phyloP scores from a whole-genome alignment of 2,329 filamentous ascomycete species.

The Colletotrichum cuscutae region DNA sequence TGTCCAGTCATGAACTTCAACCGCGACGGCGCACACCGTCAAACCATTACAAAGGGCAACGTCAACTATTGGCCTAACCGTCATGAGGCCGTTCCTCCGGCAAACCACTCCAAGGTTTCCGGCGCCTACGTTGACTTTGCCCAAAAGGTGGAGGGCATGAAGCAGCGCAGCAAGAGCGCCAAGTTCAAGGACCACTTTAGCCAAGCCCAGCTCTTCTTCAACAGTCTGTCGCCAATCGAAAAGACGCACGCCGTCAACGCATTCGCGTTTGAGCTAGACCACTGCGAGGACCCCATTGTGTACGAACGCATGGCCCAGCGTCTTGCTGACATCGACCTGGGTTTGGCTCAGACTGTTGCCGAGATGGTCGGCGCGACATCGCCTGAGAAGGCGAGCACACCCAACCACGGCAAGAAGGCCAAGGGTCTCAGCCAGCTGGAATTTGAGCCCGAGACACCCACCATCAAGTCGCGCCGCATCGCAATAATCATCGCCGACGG shows the following conservation, averaged over 20 bases:
- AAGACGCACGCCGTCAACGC: conserved; percentile 70
- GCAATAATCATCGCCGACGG: conserved; percentile 83
- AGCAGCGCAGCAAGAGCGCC: conserved; percentile 72
- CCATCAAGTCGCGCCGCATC: conserved; percentile 76
- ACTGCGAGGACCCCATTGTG: conserved; percentile 82
- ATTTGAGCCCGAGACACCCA: conserved; percentile 69
- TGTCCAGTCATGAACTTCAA: conserved; percentile 82
- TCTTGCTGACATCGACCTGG: conserved; percentile 77
- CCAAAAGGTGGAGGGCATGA: conserved; percentile 74
- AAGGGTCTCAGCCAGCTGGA: conserved; percentile 76
- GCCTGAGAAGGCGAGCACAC: conserved; percentile 60
- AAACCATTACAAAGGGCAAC: conserved; percentile 77
- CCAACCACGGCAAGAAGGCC: conserved; percentile 76
- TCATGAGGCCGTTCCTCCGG: conserved; percentile 71
- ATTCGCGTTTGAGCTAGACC: conserved; percentile 78
- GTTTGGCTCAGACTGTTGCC: conserved; percentile 75
- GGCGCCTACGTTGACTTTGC: conserved; percentile 77
- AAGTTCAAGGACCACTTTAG: conserved; percentile 84
- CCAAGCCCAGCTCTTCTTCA: conserved; percentile 86
- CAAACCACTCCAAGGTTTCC: conserved; percentile 59
- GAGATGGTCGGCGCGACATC: conserved; percentile 74
- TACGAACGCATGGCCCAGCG: conserved; percentile 77
- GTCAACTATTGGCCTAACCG: conserved; percentile 87
- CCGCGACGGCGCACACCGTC: conserved; percentile 77
- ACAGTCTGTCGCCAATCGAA: conserved; percentile 76